Evolutionary conservation across 2,329 filamentous ascomycete species (phyloP), one percentile per base, ranked within the genome.

Genomic region (Fusarium praegraminearum): DNA sequence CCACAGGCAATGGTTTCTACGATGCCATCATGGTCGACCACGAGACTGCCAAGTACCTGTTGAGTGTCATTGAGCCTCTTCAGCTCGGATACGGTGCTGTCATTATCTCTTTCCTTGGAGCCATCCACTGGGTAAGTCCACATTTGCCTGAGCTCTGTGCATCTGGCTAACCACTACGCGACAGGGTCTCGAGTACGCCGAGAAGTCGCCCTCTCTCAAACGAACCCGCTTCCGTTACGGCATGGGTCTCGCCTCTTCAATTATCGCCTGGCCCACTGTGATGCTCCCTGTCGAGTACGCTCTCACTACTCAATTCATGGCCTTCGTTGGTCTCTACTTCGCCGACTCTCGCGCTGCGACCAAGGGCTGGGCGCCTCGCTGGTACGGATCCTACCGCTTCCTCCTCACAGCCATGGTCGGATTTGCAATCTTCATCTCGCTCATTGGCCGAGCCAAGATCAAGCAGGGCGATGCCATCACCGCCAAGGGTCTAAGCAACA

Each of bases 41-140:
- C 51, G 88, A 93, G 51, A 91, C 87, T 4, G 94, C 94, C 4
- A 88, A 90, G 65, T 82, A 91, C 26, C 83, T 93, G 57, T 85
- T 98, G 12, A 86, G 90, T 70, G 79, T 93, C 18, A 84, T 97
- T 32, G 94, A 97, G 81, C 94, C 94, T 15, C 82, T 98, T 55
- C 95, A 98, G 80, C 87, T 98, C 57, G 94, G 93, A 62, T 97
- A 97, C 75, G 94, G 95, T 57, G 95, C 94, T 49, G 89, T 97
- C 61, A 96, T 97, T 75, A 92, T 97, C 74, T 97, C 94, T 30
- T 98, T 97, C 85, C 87, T 98, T 2, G 95, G 95, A 45, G 94
- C 94, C 35, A 90, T 97, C 75, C 95, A 98, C 80, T 98, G 88
- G 95, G 92, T 83, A 73, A 65, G 80, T 30, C 4, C 10, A 8